Percentiles rank a stretch among this genome's conserved stretches.
Conservation (phyloP, 495 filamentous ascomycete genomes). For the Achaetomiella virescens region DNA sequence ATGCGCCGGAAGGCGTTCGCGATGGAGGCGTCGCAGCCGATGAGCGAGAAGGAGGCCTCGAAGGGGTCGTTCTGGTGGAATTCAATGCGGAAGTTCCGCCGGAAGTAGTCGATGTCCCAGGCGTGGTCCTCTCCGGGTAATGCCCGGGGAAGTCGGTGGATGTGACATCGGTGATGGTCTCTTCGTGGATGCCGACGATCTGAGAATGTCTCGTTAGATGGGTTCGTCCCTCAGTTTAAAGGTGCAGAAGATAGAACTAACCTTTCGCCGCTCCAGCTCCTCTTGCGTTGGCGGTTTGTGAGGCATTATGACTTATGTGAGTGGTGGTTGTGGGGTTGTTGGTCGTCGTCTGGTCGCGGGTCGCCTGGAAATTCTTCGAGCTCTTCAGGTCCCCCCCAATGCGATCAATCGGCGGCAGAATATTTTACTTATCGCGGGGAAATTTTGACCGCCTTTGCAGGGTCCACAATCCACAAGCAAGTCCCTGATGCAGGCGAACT, state of each 20-base stretch:
- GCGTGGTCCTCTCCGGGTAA: conserved; percentile 81
- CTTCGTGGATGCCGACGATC: conserved; percentile 78
- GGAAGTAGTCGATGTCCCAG: conserved; percentile 77
- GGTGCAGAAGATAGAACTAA: conserved; percentile 14
- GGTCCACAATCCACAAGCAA: background rate
- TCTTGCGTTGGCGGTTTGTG: conserved; percentile 36
- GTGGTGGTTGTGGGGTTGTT: conserved; percentile 15
- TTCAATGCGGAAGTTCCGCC: conserved; percentile 59
- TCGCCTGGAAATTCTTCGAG: conserved; percentile 19
- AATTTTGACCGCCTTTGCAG: conserved; percentile 25
- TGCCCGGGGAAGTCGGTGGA: conserved; percentile 87
- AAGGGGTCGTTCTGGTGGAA: conserved; percentile 73
- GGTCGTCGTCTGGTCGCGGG: conserved; percentile 1
- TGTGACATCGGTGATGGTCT: conserved; percentile 81
- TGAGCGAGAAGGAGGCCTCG: conserved; percentile 80
- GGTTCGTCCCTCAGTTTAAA: background rate
- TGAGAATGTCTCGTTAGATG: conserved; percentile 30
- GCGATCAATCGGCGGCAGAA: conserved; percentile 22
- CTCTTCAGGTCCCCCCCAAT: background rate
- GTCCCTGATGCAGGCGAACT: background rate
- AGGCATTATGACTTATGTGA: conserved; percentile 31
- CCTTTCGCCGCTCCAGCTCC: conserved; percentile 38
- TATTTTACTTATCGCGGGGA: conserved; percentile 27
- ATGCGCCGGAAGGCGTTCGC: conserved; percentile 98
- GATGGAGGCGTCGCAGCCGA: conserved; percentile 84